Base-by-base conservation (phyloP, 371 early-diverging fungal species). In the Mucor indicus region DNA sequence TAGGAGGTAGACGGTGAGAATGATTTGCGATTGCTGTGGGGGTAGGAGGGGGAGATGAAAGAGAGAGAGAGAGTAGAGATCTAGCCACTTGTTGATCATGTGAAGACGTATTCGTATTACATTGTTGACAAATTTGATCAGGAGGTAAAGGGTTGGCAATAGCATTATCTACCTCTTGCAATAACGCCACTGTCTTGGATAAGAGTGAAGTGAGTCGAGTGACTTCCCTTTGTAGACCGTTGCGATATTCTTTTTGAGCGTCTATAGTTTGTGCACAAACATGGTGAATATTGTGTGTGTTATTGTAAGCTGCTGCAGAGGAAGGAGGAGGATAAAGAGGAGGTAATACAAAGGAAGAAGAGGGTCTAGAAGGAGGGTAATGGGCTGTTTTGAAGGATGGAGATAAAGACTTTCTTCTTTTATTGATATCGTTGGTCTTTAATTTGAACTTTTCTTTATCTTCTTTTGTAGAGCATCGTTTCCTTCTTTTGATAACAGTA, bases 211-310 rank as follows among this genome's bases (percentile, higher is more conserved):
- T 69, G 5, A 84, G 45, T 24, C 80, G 69, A 4, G 71, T 55
- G 9, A 83, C 76, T 45, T 84, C 79, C n/a, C 74, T 63, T 40
- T 84, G 79, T 21, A 84, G 51, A 24, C 73, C 66, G 24, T 75
- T 70, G 9, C 81, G 65, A n/a, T 80, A 75, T 21, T 70, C 75
- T 38, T 62, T 61, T 27, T 75, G 68, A 3, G 66, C 65, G 45
- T 80, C 69, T 6, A 67, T 47, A 32, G 56, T 77, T 22, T 60
- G 55, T 1, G 43, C 22, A 32, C 64, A 64, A 9, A 49, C 55
- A 41, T 56, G 63, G n/a, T n/a, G n/a, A n/a, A n/a, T n/a, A n/a
- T n/a, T n/a, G n/a, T n/a, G n/a, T n/a, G n/a, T n/a, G n/a, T n/a
- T n/a, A n/a, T n/a, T n/a, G n/a, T n/a, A n/a, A n/a, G n/a, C n/a